phyloP scores from a whole-genome alignment of 169 alveolate species.

The Theileria annulata region DNA sequence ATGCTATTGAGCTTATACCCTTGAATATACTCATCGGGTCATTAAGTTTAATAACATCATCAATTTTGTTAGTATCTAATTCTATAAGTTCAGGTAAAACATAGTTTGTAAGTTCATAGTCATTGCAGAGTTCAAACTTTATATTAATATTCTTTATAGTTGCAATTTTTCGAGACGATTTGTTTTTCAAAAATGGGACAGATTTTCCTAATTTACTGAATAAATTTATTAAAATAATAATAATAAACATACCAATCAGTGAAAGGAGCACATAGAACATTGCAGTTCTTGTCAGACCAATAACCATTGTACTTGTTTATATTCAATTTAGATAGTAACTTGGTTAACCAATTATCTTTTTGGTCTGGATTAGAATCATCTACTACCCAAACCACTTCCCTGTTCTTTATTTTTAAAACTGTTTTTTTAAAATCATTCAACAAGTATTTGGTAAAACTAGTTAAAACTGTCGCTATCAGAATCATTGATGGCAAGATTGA shows the following conservation, averaged over 20 bases:
- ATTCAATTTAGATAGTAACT: background rate
- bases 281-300: slow-evolving; percentile 23
- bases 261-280: slow-evolving; percentile 21
- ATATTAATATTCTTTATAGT: background rate
- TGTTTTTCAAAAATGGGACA: background rate
- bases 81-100: background rate
- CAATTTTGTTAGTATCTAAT: background rate
- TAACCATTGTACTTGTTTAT: slow-evolving; percentile 13
- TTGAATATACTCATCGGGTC: background rate
- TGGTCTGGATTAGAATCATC: background rate
- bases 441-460: background rate
- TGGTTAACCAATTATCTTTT: background rate
- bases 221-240: background rate
- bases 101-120: background rate
- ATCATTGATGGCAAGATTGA: background rate
- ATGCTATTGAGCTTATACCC: background rate
- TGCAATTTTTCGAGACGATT: background rate
- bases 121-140: background rate
- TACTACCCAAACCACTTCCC: slow-evolving; percentile 12
- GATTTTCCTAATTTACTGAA: background rate
- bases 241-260: slow-evolving; percentile 20
- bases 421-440: background rate
- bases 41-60: background rate
- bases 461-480: background rate
- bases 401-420: background rate